These are phyloP conservation scores for Nitzschia sp. DNA, from an alignment of 108 stramenopile genomes.

Conservation along the genomic window DNA sequence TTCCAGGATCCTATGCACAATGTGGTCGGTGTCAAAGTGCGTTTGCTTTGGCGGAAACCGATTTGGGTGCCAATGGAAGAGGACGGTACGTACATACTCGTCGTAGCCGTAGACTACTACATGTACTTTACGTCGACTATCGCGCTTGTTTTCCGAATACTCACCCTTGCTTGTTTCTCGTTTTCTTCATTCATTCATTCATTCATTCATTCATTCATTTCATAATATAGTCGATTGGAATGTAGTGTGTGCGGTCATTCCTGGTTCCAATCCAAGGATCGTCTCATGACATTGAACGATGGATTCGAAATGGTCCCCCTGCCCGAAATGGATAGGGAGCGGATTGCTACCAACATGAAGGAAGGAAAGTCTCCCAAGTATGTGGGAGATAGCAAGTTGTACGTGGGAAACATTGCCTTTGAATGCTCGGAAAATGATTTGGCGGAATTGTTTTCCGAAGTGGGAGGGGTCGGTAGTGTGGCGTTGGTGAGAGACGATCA, in stretches of 20 bases:
- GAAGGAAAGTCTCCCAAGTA: conserved; percentile 52
- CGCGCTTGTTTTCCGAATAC: neutral
- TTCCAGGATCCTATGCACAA: conserved; percentile 46
- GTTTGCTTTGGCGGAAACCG: conserved; percentile 59
- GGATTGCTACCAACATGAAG: conserved; percentile 59
- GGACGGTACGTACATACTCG: conserved; percentile 70
- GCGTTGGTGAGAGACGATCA: conserved; percentile 62
- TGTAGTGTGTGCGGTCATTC: conserved; percentile 75
- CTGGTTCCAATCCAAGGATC: conserved; percentile 83
- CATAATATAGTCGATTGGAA: conserved; percentile 63
- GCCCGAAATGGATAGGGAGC: conserved; percentile 52
- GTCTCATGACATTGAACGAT: conserved; percentile 52
- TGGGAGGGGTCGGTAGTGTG: conserved; percentile 53
- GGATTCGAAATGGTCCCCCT: conserved; percentile 59
- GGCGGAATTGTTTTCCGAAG: conserved; percentile 28
- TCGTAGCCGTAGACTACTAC: neutral
- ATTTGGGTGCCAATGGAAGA: conserved; percentile 58
- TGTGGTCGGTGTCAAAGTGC: conserved; percentile 68
- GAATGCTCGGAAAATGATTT: conserved; percentile 47
- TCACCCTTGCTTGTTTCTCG: neutral
- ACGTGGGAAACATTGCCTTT: conserved; percentile 67
- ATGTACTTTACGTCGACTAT: neutral
- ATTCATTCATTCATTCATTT: neutral
- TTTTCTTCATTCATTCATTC: neutral
- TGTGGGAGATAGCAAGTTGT: conserved; percentile 62